These are phyloP conservation scores for Ampelocalamus luodianensis DNA, from an alignment of 176 grass and related monocot species.

Conservation along the genomic window DNA sequence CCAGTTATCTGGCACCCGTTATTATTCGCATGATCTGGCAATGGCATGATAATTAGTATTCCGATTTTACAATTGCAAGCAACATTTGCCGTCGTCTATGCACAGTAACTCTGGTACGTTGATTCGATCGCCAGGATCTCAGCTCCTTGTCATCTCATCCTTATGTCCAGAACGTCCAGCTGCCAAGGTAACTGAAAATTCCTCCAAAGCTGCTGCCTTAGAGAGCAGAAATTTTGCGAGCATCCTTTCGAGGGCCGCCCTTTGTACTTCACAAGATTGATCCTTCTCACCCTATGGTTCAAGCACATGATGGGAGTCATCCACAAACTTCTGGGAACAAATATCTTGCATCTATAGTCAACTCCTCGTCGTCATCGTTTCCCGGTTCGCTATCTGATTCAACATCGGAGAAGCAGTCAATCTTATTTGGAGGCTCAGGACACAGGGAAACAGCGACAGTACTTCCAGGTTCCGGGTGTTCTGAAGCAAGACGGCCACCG, in stretches of 20 bases:
- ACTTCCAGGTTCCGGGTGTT: neutral
- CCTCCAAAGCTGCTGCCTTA: neutral
- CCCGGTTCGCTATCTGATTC: neutral
- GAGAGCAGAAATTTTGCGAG: neutral
- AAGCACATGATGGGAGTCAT: neutral
- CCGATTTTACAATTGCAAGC: neutral
- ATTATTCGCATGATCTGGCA: no score
- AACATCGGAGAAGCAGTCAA: neutral
- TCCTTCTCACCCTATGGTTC: neutral
- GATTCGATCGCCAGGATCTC: neutral
- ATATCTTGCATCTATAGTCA: neutral
- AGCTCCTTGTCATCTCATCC: conserved; percentile 9
- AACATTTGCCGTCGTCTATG: neutral
- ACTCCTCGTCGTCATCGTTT: neutral
- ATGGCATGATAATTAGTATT: no score
- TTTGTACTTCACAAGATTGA: neutral
- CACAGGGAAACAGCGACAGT: neutral
- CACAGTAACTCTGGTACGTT: neutral
- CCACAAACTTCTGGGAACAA: neutral
- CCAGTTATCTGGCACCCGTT: no score
- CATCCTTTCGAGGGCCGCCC: neutral
- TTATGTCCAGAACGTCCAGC: neutral
- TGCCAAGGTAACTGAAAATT: neutral
- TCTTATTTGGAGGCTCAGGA: neutral
- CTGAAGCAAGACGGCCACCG: neutral